Evolutionary conservation across 2,329 filamentous ascomycete genomes (phyloP).

Genomic region (Fusarium liriodendri): DNA sequence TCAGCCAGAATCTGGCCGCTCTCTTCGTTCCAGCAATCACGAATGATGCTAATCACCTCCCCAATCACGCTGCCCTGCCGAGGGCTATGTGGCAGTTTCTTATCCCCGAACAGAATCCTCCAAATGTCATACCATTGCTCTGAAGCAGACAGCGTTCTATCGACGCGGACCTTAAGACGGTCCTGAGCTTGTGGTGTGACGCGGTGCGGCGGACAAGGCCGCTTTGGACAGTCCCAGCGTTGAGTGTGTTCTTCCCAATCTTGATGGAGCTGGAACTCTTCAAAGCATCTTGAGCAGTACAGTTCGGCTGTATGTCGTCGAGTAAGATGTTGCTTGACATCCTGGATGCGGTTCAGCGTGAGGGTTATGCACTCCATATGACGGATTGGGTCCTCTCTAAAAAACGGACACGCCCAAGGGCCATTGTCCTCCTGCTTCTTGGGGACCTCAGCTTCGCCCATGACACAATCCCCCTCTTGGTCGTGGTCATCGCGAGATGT

Average conservation of each 20-base stretch:
- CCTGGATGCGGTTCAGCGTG: neutral
- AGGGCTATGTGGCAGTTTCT: neutral
- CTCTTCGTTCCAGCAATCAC: neutral
- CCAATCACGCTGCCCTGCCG: neutral
- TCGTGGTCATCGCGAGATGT: neutral
- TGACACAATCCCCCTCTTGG: neutral
- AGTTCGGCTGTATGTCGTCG: neutral
- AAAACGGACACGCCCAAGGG: neutral
- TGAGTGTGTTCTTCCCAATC: neutral
- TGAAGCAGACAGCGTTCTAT: neutral
- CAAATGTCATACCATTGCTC: neutral
- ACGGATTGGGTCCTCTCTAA: neutral
- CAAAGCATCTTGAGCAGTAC: neutral
- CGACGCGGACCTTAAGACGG: neutral
- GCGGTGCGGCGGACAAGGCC: neutral
- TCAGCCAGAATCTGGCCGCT: neutral
- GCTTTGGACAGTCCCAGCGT: neutral
- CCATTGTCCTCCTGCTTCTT: neutral
- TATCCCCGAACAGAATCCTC: neutral
- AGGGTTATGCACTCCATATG: neutral
- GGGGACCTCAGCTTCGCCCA: neutral
- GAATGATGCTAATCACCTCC: slow-evolving; percentile 1
- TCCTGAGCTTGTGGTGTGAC: neutral
- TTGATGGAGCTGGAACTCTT: neutral
- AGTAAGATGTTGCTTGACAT: neutral